Conservation (phyloP, 257 asterid species). For the Scutellaria baicalensis region DNA sequence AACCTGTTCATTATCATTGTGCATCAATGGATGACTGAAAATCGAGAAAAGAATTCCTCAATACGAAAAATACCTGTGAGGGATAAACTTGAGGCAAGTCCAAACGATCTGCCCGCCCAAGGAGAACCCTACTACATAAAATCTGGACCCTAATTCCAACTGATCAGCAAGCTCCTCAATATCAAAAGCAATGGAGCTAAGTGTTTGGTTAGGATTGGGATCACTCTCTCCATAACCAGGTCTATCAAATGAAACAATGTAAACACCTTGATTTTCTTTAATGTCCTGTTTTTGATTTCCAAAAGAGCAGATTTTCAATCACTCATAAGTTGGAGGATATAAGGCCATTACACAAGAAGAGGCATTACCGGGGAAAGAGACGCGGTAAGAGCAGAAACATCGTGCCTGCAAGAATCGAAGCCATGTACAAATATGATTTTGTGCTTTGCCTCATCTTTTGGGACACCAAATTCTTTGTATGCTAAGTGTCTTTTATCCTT, state of each 20-base stretch:
- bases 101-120: slow-evolving; percentile 81
- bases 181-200: slow-evolving; percentile 51
- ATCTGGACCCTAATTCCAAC: slow-evolving; percentile 68
- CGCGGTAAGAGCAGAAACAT: slow-evolving; percentile 25
- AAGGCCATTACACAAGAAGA: slow-evolving; percentile 11
- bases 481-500: slow-evolving; percentile 77
- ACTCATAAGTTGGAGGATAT: background rate
- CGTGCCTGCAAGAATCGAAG: slow-evolving; percentile 46
- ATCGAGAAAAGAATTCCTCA: background rate
- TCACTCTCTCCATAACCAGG: slow-evolving; percentile 95
- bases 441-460: slow-evolving; percentile 46
- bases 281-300: slow-evolving; percentile 35
- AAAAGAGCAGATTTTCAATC: background rate
- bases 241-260: slow-evolving; percentile 71
- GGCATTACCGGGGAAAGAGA: slow-evolving; percentile 42
- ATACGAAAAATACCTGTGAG: slow-evolving; percentile 49
- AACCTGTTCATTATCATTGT: slow-evolving; percentile 33
- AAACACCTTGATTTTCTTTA: slow-evolving; percentile 45
- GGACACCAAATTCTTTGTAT: slow-evolving; percentile 66
- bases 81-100: slow-evolving; percentile 80
- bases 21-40: background rate
- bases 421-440: slow-evolving; percentile 60
- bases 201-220: slow-evolving; percentile 50
- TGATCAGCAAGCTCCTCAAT: slow-evolving; percentile 79
- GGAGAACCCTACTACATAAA: slow-evolving; percentile 64